Evolutionary conservation across 83 land plant genomes (phyloP).

Genomic region (Picea mariana): DNA sequence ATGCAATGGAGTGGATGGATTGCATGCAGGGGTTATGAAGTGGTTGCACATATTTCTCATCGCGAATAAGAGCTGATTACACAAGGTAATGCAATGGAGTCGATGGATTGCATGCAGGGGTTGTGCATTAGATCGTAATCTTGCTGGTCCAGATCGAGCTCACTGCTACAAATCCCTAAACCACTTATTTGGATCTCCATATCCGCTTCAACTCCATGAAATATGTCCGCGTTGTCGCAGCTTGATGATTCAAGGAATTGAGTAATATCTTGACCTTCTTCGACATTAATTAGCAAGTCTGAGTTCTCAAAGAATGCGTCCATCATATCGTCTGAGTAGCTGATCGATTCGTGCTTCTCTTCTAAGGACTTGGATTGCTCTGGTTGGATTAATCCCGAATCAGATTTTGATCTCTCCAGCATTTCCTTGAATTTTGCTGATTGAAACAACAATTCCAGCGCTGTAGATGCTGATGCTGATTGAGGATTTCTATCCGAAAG

Average conservation of each 20-base stretch:
- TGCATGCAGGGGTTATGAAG: no score
- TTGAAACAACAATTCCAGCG: constrained; percentile 55
- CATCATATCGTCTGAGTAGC: not conserved
- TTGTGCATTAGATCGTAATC: not conserved
- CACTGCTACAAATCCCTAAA: constrained; percentile 1
- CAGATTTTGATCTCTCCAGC: constrained; percentile 43
- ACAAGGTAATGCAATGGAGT: not conserved
- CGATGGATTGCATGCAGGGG: not conserved
- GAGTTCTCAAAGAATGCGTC: not conserved
- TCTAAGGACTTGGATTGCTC: not conserved
- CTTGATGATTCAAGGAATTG: not conserved
- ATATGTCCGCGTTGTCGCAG: constrained; percentile 2
- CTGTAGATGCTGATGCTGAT: constrained; percentile 35
- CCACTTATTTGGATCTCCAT: not conserved
- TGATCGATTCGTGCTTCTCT: constrained; percentile 8
- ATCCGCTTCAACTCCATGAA: constrained; percentile 4
- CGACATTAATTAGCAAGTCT: not conserved
- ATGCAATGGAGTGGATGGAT: no score
- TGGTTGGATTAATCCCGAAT: not conserved
- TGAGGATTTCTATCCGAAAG: not conserved
- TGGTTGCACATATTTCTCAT: not conserved
- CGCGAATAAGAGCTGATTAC: constrained; percentile 7
- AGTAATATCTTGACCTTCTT: not conserved
- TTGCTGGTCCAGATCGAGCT: not conserved
- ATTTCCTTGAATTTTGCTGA: constrained; percentile 53